Conservation (phyloP, 345 rosid genomes). For the Moricandia arvensis region DNA sequence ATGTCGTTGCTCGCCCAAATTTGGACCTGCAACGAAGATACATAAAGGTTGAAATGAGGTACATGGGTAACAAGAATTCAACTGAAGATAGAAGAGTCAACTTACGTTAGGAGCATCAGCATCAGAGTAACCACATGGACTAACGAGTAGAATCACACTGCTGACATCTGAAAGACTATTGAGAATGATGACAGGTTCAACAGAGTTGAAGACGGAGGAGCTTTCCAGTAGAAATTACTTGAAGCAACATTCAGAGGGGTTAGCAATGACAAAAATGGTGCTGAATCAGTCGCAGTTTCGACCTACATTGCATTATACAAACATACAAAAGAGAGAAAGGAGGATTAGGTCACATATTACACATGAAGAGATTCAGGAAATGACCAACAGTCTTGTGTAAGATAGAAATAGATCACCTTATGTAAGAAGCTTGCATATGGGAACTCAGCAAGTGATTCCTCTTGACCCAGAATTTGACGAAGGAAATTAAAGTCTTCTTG, state of each 20-base stretch:
- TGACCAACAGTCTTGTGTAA: neutral
- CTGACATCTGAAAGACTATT: conserved; percentile 72
- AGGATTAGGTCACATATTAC: neutral
- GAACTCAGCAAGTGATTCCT: conserved; percentile 90
- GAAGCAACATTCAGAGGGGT: conserved; percentile 63
- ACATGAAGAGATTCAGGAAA: neutral
- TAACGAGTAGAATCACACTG: conserved; percentile 75
- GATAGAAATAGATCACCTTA: conserved; percentile 47
- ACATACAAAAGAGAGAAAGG: conserved; percentile 16
- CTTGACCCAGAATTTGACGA: conserved; percentile 56
- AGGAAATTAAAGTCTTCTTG: conserved; percentile 35
- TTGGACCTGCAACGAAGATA: conserved; percentile 59
- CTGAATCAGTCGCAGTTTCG: conserved; percentile 83
- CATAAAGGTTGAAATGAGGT: conserved; percentile 12
- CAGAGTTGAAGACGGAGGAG: conserved; percentile 61
- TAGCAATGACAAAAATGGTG: conserved; percentile 71
- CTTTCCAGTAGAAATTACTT: conserved; percentile 73
- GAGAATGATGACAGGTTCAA: conserved; percentile 71
- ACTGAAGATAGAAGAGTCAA: conserved; percentile 15
- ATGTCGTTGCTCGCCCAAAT: conserved; percentile 92
- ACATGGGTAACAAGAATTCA: neutral
- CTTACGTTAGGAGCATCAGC: conserved; percentile 80
- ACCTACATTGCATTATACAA: conserved; percentile 53
- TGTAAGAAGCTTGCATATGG: conserved; percentile 85
- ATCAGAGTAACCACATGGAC: conserved; percentile 91